Evolutionary conservation across 768 basidiomycete species (phyloP).

Genomic region (Mycena crocata): DNA sequence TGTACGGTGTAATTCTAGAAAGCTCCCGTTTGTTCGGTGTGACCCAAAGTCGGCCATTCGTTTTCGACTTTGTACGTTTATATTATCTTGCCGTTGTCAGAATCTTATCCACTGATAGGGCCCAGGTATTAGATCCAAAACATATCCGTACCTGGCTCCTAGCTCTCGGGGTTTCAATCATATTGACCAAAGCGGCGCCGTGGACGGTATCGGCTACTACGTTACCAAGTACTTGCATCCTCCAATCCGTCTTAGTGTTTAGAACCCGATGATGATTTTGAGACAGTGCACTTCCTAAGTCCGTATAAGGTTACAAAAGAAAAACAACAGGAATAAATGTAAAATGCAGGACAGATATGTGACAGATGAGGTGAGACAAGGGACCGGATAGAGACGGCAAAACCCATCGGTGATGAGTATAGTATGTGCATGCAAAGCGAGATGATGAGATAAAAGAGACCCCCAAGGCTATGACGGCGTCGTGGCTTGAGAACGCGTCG

Average conservation of each 20-base stretch:
- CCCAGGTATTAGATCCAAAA: constrained; percentile 64
- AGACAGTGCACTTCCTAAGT: constrained; percentile 28
- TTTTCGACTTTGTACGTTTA: constrained; percentile 75
- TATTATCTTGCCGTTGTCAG: constrained; percentile 12
- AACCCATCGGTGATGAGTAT: constrained; percentile 11
- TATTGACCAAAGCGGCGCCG: constrained; percentile 46
- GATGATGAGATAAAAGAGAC: constrained; percentile 40
- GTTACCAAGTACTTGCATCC: constrained; percentile 54
- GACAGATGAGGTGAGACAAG: constrained; percentile 33
- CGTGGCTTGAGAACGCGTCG: constrained; percentile 66
- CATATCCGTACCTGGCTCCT: constrained; percentile 59
- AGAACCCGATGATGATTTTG: constrained; percentile 28
- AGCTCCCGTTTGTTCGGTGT: constrained; percentile 84
- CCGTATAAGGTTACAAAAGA: constrained; percentile 42
- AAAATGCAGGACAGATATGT: constrained; percentile 38
- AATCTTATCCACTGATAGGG: constrained; percentile 52
- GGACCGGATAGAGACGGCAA: constrained; percentile 17
- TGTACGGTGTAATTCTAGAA: constrained; percentile 80
- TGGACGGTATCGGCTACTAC: constrained; percentile 58
- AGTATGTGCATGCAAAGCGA: constrained; percentile 32
- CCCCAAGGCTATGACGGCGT: constrained; percentile 38
- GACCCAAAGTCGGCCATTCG: constrained; percentile 81
- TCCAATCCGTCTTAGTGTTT: background rate
- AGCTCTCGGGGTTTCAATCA: constrained; percentile 38
- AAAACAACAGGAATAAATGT: constrained; percentile 41